A percentile compares a stretch with the other conserved stretches of the same genome.
Conservation (phyloP, 352 stramenopile species). For the Globisporangium alternatum region DNA sequence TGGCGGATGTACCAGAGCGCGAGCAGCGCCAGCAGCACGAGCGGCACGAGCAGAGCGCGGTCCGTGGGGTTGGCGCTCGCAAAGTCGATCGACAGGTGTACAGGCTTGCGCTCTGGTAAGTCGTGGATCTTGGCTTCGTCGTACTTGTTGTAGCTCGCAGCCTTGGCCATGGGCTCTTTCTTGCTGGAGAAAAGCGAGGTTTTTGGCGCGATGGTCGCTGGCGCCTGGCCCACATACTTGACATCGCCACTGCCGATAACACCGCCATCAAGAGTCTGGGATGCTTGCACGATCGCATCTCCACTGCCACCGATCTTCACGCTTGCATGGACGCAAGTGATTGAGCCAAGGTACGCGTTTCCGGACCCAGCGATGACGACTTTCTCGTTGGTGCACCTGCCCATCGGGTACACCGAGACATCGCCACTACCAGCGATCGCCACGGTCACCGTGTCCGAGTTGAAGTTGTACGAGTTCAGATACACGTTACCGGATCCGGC, state of each 20-base stretch:
- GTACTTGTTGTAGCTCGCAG: constrained; percentile 13
- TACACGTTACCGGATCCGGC: constrained; percentile 5
- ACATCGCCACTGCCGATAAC: constrained; percentile 19
- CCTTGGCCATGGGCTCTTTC: constrained; percentile 24
- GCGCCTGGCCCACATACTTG: constrained; percentile 20
- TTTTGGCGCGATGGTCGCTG: constrained; percentile 22
- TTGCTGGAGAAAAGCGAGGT: constrained; percentile 18
- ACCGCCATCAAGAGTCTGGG: constrained; percentile 3
- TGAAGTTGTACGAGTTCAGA: constrained; percentile 12
- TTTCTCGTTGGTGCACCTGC: not conserved
- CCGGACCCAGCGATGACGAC: constrained; percentile 9
- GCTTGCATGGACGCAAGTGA: not conserved
- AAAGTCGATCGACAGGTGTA: constrained; percentile 10
- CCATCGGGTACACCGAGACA: constrained; percentile 8
- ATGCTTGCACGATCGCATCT: constrained; percentile 14
- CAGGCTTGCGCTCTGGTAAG: not conserved
- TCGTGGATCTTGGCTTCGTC: constrained; percentile 1
- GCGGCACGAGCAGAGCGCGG: constrained; percentile 2
- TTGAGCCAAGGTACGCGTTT: constrained; percentile 8
- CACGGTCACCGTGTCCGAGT: not conserved
- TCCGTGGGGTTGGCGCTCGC: not conserved
- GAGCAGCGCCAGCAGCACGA: constrained; percentile 10
- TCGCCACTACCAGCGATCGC: constrained; percentile 8
- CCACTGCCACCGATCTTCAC: constrained; percentile 6
- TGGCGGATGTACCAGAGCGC: constrained; percentile 10